A percentile compares a stretch with the other conserved stretches of the same genome.
phyloP scores from a whole-genome alignment of 805 yeast species.

The Nakazawaea populi region DNA sequence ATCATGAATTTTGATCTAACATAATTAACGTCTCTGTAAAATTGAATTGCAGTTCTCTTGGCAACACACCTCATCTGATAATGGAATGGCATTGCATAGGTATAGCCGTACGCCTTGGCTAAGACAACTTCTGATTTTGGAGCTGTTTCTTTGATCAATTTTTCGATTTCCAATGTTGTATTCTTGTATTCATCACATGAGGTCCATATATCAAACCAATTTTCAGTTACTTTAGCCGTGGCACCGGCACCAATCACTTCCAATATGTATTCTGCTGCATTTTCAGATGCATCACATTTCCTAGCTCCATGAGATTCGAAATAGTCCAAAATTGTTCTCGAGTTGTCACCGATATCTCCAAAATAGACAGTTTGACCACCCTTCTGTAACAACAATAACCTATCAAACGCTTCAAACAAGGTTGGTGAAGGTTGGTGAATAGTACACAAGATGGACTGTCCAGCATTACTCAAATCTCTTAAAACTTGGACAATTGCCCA shows the following conservation, averaged over 20 bases:
- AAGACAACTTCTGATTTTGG: neutral
- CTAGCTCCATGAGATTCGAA: conserved; percentile 63
- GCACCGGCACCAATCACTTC: neutral
- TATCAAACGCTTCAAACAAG: conserved; percentile 60
- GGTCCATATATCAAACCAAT: neutral
- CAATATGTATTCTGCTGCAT: conserved; percentile 35
- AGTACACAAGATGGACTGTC: conserved; percentile 72
- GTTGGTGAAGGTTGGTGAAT: conserved; percentile 77
- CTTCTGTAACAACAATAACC: conserved; percentile 57
- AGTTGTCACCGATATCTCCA: conserved; percentile 72
- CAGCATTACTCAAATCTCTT: conserved; percentile 62
- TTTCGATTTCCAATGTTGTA: neutral
- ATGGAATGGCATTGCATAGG: conserved; percentile 20
- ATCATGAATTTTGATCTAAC: conserved; percentile 42
- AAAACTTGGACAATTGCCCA: conserved; percentile 67
- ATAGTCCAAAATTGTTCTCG: conserved; percentile 50
- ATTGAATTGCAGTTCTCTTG: conserved; percentile 31
- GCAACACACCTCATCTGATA: conserved; percentile 29
- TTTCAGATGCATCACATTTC: conserved; percentile 37
- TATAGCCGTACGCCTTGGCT: neutral
- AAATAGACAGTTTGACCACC: conserved; percentile 82
- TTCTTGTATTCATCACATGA: neutral
- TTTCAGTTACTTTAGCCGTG: neutral
- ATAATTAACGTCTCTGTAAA: conserved; percentile 44
- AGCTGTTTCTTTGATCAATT: neutral